These are phyloP conservation scores for Tremella mesenterica DNA, from an alignment of 768 basidiomycete genomes.

Conservation along the genomic window DNA sequence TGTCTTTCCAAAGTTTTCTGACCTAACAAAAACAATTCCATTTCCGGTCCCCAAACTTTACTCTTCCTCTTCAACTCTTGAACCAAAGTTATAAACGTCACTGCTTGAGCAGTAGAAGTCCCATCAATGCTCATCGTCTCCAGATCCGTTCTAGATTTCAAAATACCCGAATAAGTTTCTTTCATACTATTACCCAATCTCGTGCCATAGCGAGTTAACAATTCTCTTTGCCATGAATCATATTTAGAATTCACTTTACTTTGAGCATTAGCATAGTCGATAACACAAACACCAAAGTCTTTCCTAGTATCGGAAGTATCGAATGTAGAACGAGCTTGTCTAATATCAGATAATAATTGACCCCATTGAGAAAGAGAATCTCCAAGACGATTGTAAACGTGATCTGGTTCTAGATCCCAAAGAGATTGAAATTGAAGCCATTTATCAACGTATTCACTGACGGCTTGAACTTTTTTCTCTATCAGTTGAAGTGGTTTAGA, in stretches of 20 bases:
- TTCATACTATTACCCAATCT: constrained; percentile 94
- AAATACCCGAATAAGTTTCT: constrained; percentile 87
- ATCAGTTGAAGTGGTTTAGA: constrained; percentile 75
- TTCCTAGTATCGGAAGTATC: constrained; percentile 92
- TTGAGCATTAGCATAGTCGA: constrained; percentile 98
- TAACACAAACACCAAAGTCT: constrained; percentile 82
- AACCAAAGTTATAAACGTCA: constrained; percentile 97
- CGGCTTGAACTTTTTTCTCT: constrained; percentile 64
- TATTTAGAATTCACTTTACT: constrained; percentile 96
- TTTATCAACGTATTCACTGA: constrained; percentile 85
- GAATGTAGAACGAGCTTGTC: constrained; percentile 89
- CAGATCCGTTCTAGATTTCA: constrained; percentile 88
- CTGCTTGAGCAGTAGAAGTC: constrained; percentile 87
- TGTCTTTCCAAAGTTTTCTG: constrained; percentile 97
- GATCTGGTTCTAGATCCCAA: constrained; percentile 96
- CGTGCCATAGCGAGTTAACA: constrained; percentile 79
- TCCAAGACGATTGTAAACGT: constrained; percentile 82
- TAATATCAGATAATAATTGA: constrained; percentile 90
- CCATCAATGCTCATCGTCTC: constrained; percentile 96
- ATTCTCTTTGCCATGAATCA: constrained; percentile 94
- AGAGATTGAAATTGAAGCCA: constrained; percentile 99
- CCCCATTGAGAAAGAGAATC: constrained; percentile 92
- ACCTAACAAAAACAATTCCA: constrained; percentile 84
- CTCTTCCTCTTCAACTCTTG: constrained; percentile 98
- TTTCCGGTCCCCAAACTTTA: constrained; percentile 91